These are phyloP conservation scores for Oryza australiensis DNA, from an alignment of 176 grass and related monocot species.

Conservation along the genomic window DNA sequence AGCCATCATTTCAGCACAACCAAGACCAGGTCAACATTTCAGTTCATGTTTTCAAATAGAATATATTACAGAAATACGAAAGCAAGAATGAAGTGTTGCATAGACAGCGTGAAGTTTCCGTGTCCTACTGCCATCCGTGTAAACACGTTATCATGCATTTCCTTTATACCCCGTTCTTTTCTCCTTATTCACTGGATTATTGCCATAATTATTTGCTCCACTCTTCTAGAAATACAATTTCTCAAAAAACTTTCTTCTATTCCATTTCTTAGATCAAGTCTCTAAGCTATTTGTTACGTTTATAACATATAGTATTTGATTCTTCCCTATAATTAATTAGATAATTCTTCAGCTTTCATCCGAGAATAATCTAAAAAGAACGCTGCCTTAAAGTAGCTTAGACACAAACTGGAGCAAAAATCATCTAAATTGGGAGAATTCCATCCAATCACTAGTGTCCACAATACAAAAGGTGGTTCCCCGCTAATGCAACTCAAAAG, in stretches of 20 bases:
- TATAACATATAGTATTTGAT: no score
- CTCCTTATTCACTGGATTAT: no score
- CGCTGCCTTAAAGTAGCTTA: neutral
- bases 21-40: neutral
- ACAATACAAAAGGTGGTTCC: neutral
- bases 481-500: neutral
- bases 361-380: no score
- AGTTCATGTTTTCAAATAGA: neutral
- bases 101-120: neutral
- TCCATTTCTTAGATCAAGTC: no score
- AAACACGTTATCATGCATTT: neutral
- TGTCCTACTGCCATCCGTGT: neutral
- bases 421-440: neutral
- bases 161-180: neutral
- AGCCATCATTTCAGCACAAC: neutral
- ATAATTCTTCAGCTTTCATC: no score
- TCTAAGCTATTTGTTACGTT: no score
- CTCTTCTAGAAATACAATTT: no score
- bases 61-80: neutral
- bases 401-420: neutral
- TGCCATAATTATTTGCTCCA: no score
- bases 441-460: neutral
- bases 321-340: no score
- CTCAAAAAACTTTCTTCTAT: no score
- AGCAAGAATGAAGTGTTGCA: neutral